Evolutionary conservation across 108 stramenopile species (phyloP).

Genomic region (Cylindrotheca closterium): DNA sequence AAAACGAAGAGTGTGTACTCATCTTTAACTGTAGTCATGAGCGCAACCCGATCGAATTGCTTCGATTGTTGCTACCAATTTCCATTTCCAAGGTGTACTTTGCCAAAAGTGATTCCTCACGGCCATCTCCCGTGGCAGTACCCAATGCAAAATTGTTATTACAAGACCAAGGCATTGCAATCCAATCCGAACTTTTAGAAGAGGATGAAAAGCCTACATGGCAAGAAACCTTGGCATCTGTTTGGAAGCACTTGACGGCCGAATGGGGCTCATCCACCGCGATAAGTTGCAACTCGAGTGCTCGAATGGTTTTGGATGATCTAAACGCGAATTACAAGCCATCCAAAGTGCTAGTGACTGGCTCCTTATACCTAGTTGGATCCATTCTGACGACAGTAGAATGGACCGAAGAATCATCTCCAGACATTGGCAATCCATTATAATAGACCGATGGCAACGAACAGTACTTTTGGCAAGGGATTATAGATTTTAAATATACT

Average conservation of each 20-base stretch:
- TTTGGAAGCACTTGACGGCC: slow-evolving; percentile 35
- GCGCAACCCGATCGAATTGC: slow-evolving; percentile 69
- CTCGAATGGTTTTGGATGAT: slow-evolving; percentile 11
- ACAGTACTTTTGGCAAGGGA: too few species aligned
- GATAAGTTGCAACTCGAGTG: slow-evolving; percentile 19
- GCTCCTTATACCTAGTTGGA: slow-evolving; percentile 81
- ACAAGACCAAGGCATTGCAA: slow-evolving; percentile 21
- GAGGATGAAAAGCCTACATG: slow-evolving; percentile 20
- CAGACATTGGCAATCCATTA: too few species aligned
- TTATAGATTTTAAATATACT: too few species aligned
- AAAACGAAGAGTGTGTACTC: slow-evolving; percentile 24
- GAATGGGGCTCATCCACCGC: background rate
- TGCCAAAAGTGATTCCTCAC: slow-evolving; percentile 53
- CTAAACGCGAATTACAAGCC: background rate
- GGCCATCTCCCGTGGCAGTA: slow-evolving; percentile 66
- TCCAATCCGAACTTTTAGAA: slow-evolving; percentile 8
- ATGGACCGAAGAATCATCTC: slow-evolving; percentile 30
- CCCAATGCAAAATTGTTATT: slow-evolving; percentile 46
- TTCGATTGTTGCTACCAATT: slow-evolving; percentile 25
- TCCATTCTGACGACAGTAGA: slow-evolving; percentile 27
- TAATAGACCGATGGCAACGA: too few species aligned
- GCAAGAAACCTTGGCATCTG: slow-evolving; percentile 53
- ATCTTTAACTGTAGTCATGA: slow-evolving; percentile 87
- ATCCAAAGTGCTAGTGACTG: slow-evolving; percentile 67
- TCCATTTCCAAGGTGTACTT: slow-evolving; percentile 64